Evolutionary conservation across 306 rosid species (phyloP), one percentile per base, ranked within the genome.

Genomic region (Cajanus cajan): DNA sequence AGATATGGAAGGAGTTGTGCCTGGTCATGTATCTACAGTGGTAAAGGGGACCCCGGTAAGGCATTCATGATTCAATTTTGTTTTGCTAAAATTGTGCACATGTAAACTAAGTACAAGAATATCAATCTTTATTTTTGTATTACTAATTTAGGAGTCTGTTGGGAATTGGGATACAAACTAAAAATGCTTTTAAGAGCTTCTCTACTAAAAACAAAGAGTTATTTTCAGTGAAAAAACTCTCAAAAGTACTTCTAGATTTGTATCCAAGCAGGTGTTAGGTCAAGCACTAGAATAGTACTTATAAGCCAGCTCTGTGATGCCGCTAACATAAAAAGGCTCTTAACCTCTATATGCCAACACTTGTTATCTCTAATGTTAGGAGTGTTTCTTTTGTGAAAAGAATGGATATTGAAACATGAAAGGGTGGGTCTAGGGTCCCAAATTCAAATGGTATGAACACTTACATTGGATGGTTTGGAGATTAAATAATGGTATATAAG

Each of bases 31-130:
- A 71, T 96, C 98, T 18, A 96, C 99, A 0, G 94, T 91, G n/a
- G 99, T 96, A 74, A 93, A 92, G 80, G 99, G 99, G 58, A 96
- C 98, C 6, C 99, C 99, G 40, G 99, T 96, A 91, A 82, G 89
- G 68, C 45, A 69, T 74, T 78, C 58, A 12, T 48, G 14, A 8
- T 65, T 64, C n/a, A 2, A 51, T 71, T 71, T 48, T 50, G 13
- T 58, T 70, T 22, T 51, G 22, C 51, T 33, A 73, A 66, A 63
- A 33, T 70, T 50, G 43, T 6, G 33, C 67, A 1, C 8, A 7
- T 62, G 45, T 36, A 65, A 7, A 12, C 13, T 4, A 25, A 36
- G 39, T 71, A 57, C 59, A 65, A 10, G 41, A 55, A 73, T 58
- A 52, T 25, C 10, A 69, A 18, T 39, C 54, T 24, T n/a, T 45